Percentiles rank a stretch among this genome's conserved stretches.
Evolutionary conservation across 1,139 yeast genomes (phyloP).

Genomic region (Scheffersomyces stambukii): DNA sequence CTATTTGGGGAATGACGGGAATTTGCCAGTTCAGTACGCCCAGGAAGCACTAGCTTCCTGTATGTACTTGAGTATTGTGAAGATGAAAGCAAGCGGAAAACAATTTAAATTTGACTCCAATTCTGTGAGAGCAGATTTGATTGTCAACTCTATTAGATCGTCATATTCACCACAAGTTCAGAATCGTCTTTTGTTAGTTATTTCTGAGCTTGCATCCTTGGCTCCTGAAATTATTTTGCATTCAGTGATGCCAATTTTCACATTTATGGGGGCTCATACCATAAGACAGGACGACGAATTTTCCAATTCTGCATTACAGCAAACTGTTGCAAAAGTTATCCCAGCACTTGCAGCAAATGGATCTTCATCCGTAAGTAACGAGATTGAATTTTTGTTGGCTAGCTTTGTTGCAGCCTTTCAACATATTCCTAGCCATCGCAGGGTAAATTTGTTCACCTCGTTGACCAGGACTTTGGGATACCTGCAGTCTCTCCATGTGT

Average conservation of each 20-base stretch:
- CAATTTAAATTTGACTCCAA: slow-evolving; percentile 51
- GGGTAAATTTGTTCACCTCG: slow-evolving; percentile 78
- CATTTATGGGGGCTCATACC: slow-evolving; percentile 98
- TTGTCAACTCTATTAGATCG: slow-evolving; percentile 85
- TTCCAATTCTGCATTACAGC: slow-evolving; percentile 87
- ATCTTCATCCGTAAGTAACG: slow-evolving; percentile 48
- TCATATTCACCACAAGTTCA: slow-evolving; percentile 94
- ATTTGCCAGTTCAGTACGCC: slow-evolving; percentile 83
- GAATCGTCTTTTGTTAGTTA: slow-evolving; percentile 76
- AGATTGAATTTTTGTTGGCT: slow-evolving; percentile 77
- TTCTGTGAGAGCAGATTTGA: slow-evolving; percentile 78
- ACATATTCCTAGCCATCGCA: slow-evolving; percentile 94
- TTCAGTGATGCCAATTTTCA: slow-evolving; percentile 97
- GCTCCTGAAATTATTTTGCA: slow-evolving; percentile 92
- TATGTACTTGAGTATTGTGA: slow-evolving; percentile 66
- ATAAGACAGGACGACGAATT: slow-evolving; percentile 95
- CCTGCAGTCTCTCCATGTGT: slow-evolving; percentile 60
- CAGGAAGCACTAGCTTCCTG: slow-evolving; percentile 89
- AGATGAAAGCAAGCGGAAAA: slow-evolving; percentile 32
- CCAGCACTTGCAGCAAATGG: slow-evolving; percentile 80
- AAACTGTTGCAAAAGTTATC: slow-evolving; percentile 83
- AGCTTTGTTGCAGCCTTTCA: slow-evolving; percentile 91
- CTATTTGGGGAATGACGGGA: slow-evolving; percentile 85
- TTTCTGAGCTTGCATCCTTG: slow-evolving; percentile 81
- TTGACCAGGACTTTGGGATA: slow-evolving; percentile 76